These are phyloP conservation scores for Edaphochlamys debaryana DNA, from an alignment of 139 green algal genomes.

Conservation along the genomic window DNA sequence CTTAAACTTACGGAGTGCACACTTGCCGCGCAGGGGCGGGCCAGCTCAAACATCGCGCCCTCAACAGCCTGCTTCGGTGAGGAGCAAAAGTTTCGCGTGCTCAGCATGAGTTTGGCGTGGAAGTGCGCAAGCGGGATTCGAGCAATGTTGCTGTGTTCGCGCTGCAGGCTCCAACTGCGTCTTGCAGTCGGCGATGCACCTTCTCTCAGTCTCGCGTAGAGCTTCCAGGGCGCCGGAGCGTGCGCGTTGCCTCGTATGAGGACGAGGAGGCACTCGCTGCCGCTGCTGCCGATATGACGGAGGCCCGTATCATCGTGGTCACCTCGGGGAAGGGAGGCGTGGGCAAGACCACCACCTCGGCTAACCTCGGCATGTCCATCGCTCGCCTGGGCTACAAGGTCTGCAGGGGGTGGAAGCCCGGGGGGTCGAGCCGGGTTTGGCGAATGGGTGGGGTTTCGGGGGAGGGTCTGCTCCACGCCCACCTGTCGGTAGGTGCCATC, in stretches of 20 bases:
- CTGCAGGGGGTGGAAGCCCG: constrained; percentile 18
- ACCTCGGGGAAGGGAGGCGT: constrained; percentile 91
- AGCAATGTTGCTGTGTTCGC: background rate
- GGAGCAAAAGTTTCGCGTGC: no score
- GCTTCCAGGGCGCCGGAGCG: background rate
- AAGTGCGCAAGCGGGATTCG: no score
- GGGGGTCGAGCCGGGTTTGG: no score
- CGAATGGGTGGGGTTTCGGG: no score
- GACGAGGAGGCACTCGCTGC: background rate
- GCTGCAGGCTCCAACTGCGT: background rate
- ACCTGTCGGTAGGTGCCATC: no score
- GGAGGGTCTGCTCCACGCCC: no score
- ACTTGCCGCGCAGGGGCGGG: no score
- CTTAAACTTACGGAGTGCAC: no score
- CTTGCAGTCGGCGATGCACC: constrained; percentile 9
- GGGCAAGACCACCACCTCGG: constrained; percentile 90
- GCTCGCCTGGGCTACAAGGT: constrained; percentile 90
- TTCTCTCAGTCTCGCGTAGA: background rate
- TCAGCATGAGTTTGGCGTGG: no score
- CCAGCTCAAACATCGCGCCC: no score
- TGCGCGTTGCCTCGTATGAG: background rate
- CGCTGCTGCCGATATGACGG: constrained; percentile 13
- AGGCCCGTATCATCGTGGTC: constrained; percentile 77
- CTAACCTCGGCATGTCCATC: constrained; percentile 93
- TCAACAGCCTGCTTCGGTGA: no score